Base-by-base conservation (phyloP, 495 filamentous ascomycete species). In the Penicillium nucicola region DNA sequence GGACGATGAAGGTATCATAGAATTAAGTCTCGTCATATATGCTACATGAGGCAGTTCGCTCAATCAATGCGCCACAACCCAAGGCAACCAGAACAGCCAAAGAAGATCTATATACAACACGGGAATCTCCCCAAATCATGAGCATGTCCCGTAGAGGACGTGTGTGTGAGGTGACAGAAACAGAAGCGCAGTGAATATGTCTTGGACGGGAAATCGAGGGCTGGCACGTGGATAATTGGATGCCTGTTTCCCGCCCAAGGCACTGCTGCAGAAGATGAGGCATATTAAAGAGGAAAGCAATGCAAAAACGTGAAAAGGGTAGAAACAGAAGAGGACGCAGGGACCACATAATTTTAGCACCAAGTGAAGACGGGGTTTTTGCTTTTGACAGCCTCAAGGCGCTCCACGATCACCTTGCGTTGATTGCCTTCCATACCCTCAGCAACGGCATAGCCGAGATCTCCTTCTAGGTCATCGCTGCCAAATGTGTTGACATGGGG, bases 301-400 rank as follows among this genome's bases (percentile, higher is more conserved):
- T 46, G 37, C 53, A 49, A 17, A 51, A 57, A 55, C 53, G 49
- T 50, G 46, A 55, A 25, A 25, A 40, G 22, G 41, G 52, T 53
- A 40, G 50, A 32, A 52, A 53, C 15, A 23, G 23, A 38, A 23
- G 15, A n/a, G 19, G 43, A 36, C 22, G 15, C 40, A 39, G 42
- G 37, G 36, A 20, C 23, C 22, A 50, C 28, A 48, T 10, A 28
- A 44, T 39, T 32, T 79, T 74, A 97, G 79, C 95, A 98, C 90
- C 93, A 98, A 33, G 88, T 96, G 70, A 98, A 98, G 12, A 98
- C 89, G 13, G 93, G 93, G 66, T 95, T 93, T 68, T 86, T 89
- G 67, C 83, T 87, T 76, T 97, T 97, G 25, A 98, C 92, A 41
- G 90, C 86, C 75, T 97, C 93, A 45, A 98, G 64, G 58, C 93